Evolutionary conservation across 345 rosid species (phyloP), one percentile per base, ranked within the genome.

Genomic region (Gossypium anomalum): DNA sequence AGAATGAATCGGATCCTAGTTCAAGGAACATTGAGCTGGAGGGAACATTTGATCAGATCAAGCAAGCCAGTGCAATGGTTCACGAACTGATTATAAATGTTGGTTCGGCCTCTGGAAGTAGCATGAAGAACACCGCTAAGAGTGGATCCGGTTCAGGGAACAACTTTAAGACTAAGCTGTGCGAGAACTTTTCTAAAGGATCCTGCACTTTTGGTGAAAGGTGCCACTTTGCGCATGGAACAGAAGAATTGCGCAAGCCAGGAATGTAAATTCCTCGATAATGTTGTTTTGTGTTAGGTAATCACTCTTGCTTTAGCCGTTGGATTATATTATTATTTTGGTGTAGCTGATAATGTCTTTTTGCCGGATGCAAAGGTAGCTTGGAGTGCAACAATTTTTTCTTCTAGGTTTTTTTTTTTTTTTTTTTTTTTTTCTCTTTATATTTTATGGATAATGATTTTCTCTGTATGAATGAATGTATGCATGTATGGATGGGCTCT

Each of bases 1-100:
- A 96, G 22, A 93, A 93, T 25, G 98, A 96, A 64, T 64, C 84
- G 2, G 97, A 96, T 74, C 90, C 98, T 2, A 89, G 84, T 77
- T 75, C 85, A 79, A 90, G 89, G 87, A 93, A 90, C 85, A 96
- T 96, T 66, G 97, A 91, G 83, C 90, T 96, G 1, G 98, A 96
- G 85, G 99, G 99, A 71, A 85, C 97, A 62, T 89, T 90, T 43
- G 98, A 93, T 80, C 99, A 96, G 90, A 96, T 96, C 71, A 90
- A 88, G 70, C 92, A 90, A 87, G 99, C 98, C 17, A 93, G 92
- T n/a, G 88, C 89, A 23, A 96, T 93, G 98, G 97, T 96, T 62
- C 89, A 86, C 6, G 97, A 91, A 73, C 91, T 96, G 55, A 93
- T 96, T 76, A 86, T 76, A 63, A 93, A 88, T 56, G 84, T 92